Percentiles rank a stretch among this genome's conserved stretches.
Evolutionary conservation across 768 basidiomycete genomes (phyloP).

Genomic region (Boletus patriciae): DNA sequence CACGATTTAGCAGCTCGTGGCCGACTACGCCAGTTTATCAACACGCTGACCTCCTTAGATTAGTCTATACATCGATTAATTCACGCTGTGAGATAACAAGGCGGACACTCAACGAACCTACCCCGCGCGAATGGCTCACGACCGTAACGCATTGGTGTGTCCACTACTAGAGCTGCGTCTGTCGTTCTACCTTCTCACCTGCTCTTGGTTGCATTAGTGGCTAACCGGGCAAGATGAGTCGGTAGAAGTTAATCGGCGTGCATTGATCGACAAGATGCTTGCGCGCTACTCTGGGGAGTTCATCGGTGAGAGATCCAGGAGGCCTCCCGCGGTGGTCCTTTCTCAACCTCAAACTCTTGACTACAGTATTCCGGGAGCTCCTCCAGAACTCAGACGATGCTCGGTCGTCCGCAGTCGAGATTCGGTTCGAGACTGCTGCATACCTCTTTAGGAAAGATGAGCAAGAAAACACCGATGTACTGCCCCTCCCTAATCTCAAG

Average conservation of each 20-base stretch:
- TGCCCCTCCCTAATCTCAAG: slow-evolving; percentile 61
- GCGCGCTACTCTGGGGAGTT: slow-evolving; percentile 95
- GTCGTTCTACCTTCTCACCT: neutral
- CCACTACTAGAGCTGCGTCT: neutral
- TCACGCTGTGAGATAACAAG: no score
- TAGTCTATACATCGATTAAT: neutral
- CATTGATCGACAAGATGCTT: slow-evolving; percentile 95
- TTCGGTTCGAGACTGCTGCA: neutral
- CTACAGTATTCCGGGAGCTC: no score
- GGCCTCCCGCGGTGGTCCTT: neutral
- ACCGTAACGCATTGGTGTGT: slow-evolving; percentile 33
- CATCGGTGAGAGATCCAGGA: slow-evolving; percentile 49
- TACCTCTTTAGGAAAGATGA: slow-evolving; percentile 36
- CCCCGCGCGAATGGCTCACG: slow-evolving; percentile 29
- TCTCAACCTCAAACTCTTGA: neutral
- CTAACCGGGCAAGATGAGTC: slow-evolving; percentile 70
- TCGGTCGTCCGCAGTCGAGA: no score
- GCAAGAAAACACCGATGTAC: slow-evolving; percentile 5
- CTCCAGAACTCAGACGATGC: no score
- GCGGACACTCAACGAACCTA: no score
- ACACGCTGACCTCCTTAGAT: neutral
- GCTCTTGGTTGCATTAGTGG: slow-evolving; percentile 38
- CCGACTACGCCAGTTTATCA: neutral
- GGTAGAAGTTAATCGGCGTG: slow-evolving; percentile 92
- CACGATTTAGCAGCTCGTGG: neutral